Base-by-base conservation (phyloP, 2,329 filamentous ascomycete species). In the Claviceps cyperi region DNA sequence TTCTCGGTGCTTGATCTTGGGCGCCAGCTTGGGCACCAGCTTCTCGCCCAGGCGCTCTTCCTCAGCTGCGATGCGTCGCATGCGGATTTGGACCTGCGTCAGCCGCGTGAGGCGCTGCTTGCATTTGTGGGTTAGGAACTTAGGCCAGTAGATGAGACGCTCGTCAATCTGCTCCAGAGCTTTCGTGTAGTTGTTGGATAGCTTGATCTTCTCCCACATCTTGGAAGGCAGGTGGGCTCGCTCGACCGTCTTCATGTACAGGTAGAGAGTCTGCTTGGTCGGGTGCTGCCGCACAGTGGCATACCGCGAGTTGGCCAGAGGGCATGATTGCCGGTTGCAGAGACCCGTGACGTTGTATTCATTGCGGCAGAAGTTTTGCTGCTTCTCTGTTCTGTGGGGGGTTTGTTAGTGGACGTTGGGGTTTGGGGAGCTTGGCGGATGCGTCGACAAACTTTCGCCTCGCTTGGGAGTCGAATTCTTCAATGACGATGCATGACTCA, bases 181-280 rank as follows among this genome's bases (percentile, higher is more conserved):
- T 64, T 90, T 85, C 55, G 82, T 80, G 68, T 97, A 97, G 73
- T 97, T 96, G 59, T 81, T 80, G 28, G 87, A 88, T 36, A 98
- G 74, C 63, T 89, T 86, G 64, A 96, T 88, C 58, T 84, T 82
- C 70, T 97, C 89, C 92, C 92, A 98, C 71, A 91, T 81, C 68
- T 94, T 94, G 52, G 80, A 83, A 1, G 91, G 92, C 68, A 91
- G 78, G 66, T 90, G 91, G 13, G 84, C 77, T 54, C 92, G 86
- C 72, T 95, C 89, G 58, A 90, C 80, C 4, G 88, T 92, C 73
- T 96, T 97, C 77, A 95, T 94, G 76, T 94, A 97, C 51, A 97
- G 82, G 70, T 96, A 97, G 55, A 97, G 77, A 8, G 80, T 81
- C 55, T 86, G 85, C 49, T 86, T 90, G 53, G 67, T 82, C 71